A percentile compares a stretch with the other conserved stretches of the same genome.
Conservation (phyloP, 2,329 filamentous ascomycete species). For the Meredithiella fracta region DNA sequence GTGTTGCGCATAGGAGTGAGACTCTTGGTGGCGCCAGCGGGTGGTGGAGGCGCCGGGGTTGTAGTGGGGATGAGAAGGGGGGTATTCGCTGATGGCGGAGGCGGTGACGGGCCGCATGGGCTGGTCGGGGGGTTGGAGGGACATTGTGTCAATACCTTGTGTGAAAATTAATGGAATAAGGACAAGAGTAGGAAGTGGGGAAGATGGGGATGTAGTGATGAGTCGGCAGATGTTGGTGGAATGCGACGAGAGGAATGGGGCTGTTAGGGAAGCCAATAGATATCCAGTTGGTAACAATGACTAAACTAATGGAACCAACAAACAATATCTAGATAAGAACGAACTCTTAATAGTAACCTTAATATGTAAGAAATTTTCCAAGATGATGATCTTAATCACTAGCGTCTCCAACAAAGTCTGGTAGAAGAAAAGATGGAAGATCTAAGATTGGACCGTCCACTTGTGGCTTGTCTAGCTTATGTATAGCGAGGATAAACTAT, state of each 20-base stretch:
- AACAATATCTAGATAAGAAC: background rate
- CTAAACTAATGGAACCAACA: background rate
- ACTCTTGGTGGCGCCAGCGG: slow-evolving; percentile 49
- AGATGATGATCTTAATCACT: no score
- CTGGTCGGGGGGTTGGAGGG: background rate
- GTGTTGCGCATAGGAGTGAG: slow-evolving; percentile 35
- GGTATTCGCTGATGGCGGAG: slow-evolving; percentile 1
- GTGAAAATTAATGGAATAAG: background rate
- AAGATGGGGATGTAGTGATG: background rate
- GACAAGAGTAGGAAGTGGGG: background rate
- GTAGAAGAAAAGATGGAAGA: no score
- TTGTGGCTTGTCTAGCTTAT: no score
- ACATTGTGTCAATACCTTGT: background rate
- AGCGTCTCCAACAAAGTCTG: no score
- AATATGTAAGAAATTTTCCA: no score
- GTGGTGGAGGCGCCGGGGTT: slow-evolving; percentile 32
- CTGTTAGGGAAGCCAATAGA: background rate
- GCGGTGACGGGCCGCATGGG: background rate
- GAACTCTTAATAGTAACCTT: no score
- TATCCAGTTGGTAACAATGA: background rate
- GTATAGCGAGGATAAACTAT: no score
- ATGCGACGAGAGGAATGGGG: background rate
- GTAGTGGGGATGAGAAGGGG: background rate
- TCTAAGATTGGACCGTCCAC: no score
- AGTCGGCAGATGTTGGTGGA: no score